These are phyloP conservation scores for Paradendryphiella salina DNA, from an alignment of 2,329 filamentous ascomycete species.

Conservation along the genomic window DNA sequence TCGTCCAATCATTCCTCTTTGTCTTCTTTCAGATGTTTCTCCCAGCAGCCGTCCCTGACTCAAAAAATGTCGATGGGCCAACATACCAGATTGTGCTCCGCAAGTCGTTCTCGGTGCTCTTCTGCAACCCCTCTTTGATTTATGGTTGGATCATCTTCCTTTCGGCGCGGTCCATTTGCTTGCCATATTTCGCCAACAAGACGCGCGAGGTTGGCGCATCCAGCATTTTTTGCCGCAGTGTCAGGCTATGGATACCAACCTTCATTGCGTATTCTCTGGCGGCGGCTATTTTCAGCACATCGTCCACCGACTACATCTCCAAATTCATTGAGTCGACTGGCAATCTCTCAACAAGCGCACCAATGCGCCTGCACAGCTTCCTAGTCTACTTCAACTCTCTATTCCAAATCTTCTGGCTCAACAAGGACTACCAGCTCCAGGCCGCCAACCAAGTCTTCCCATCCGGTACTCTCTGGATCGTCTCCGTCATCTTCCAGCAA, in stretches of 20 bases:
- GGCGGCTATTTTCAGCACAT: constrained; percentile 42
- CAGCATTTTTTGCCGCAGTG: constrained; percentile 49
- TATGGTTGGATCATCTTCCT: constrained; percentile 54
- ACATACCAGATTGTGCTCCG: constrained; percentile 49
- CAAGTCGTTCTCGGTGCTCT: constrained; percentile 51
- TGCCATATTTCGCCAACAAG: constrained; percentile 49
- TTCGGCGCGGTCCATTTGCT: constrained; percentile 50
- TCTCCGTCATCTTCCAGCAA: constrained; percentile 53
- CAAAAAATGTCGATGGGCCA: constrained; percentile 44
- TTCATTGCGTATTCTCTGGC: constrained; percentile 49
- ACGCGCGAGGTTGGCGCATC: constrained; percentile 45
- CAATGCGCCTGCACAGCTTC: constrained; percentile 44
- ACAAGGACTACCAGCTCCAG: constrained; percentile 45
- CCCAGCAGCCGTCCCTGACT: constrained; percentile 47
- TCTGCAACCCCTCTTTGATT: constrained; percentile 53
- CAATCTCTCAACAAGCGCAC: constrained; percentile 46
- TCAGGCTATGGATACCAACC: constrained; percentile 50
- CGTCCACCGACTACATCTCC: constrained; percentile 41
- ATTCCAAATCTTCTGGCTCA: constrained; percentile 54
- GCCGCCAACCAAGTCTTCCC: constrained; percentile 51
- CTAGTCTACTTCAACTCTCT: constrained; percentile 53
- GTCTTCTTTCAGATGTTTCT: constrained; percentile 53
- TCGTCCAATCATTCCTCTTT: constrained; percentile 51
- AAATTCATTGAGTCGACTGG: constrained; percentile 45
- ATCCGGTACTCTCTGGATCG: constrained; percentile 52